Evolutionary conservation across 257 asterid genomes (phyloP).

Genomic region (Misopates orontium): DNA sequence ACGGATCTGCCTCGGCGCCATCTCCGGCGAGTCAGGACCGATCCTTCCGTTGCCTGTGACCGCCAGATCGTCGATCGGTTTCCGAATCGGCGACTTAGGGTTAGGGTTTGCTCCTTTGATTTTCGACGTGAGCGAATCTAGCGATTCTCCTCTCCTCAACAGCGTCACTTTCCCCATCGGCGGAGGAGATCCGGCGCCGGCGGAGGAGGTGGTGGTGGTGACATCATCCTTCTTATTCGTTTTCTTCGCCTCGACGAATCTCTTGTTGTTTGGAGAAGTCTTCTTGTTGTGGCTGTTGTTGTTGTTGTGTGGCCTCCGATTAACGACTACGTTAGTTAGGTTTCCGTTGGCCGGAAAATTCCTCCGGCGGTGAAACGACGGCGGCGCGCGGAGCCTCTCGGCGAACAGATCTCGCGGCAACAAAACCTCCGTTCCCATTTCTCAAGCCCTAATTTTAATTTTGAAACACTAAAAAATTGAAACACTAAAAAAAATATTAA

Average conservation of each 20-base stretch:
- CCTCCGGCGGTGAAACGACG: constrained; percentile 21
- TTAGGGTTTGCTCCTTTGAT: constrained; percentile 23
- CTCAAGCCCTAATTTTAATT: too few species aligned
- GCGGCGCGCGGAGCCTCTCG: constrained; percentile 7
- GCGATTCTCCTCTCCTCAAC: constrained; percentile 40
- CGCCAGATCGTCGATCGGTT: constrained; percentile 44
- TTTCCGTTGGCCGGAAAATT: background rate
- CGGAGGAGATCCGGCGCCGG: background rate
- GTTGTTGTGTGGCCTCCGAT: constrained; percentile 3
- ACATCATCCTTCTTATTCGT: constrained; percentile 17
- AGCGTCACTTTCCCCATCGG: constrained; percentile 18
- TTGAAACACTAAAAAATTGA: background rate
- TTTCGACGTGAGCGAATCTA: constrained; percentile 44
- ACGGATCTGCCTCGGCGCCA: constrained; percentile 44
- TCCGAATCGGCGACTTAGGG: constrained; percentile 16
- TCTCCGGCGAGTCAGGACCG: constrained; percentile 46
- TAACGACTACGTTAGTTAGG: background rate
- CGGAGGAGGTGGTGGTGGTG: too few species aligned
- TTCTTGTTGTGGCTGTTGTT: constrained; percentile 6
- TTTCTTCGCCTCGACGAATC: background rate
- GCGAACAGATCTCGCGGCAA: constrained; percentile 26
- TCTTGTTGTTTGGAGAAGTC: constrained; percentile 19
- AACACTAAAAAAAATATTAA: too few species aligned
- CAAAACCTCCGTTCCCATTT: constrained; percentile 37
- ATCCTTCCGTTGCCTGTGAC: constrained; percentile 31